Evolutionary conservation across 441 rosid species (phyloP).

Genomic region (Syzygium malaccense): DNA sequence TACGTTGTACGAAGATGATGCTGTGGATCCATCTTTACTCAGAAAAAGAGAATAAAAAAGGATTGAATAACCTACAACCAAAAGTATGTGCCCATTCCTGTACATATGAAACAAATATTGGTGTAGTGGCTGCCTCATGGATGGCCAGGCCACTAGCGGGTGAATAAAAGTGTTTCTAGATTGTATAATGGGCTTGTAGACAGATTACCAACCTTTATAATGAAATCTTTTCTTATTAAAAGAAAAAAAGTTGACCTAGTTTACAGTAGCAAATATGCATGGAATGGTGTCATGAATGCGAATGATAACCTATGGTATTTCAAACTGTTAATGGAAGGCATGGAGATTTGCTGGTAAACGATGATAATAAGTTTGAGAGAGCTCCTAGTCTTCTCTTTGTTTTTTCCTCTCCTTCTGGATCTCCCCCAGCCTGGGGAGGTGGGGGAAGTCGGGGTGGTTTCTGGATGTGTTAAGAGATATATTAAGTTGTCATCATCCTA

Average conservation of each 20-base stretch:
- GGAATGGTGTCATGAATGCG: background rate
- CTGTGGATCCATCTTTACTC: background rate
- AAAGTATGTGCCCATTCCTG: background rate
- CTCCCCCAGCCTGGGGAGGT: background rate
- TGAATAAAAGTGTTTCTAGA: background rate
- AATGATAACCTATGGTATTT: background rate
- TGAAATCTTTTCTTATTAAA: background rate
- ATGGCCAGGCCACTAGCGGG: background rate
- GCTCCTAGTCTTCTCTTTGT: background rate
- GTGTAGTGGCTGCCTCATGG: background rate
- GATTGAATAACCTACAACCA: background rate
- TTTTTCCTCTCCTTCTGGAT: background rate
- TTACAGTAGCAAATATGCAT: background rate
- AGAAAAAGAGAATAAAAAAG: background rate
- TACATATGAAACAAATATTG: background rate
- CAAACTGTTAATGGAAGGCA: background rate
- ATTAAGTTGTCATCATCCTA: background rate
- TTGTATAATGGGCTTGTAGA: background rate
- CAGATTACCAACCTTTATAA: background rate
- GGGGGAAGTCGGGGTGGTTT: background rate
- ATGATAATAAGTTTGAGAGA: background rate
- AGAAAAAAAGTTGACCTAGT: background rate
- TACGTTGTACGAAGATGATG: background rate
- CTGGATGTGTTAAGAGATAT: background rate
- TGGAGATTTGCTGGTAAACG: background rate